Percentiles rank a stretch among this genome's conserved stretches.
phyloP scores from a whole-genome alignment of 108 stramenopile species.

The Pseudonitzschia delicatissima region DNA sequence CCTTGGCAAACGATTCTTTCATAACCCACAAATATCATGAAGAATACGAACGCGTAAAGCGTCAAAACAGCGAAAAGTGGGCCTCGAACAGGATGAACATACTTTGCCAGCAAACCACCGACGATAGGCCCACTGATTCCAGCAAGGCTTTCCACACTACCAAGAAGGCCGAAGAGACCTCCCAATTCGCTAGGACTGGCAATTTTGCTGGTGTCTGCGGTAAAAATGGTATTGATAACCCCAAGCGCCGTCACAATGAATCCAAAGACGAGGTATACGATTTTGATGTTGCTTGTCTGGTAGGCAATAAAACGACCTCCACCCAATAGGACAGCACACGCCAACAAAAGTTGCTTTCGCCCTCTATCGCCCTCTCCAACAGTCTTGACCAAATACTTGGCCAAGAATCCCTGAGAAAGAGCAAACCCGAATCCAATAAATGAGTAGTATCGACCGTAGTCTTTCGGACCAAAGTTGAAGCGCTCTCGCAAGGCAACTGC shows the following conservation, averaged over 20 bases:
- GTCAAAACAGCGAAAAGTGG: conserved; percentile 59
- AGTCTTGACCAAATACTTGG: conserved; percentile 50
- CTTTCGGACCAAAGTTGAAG: conserved; percentile 73
- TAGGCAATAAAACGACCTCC: conserved; percentile 65
- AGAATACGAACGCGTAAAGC: conserved; percentile 51
- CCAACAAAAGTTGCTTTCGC: conserved; percentile 50
- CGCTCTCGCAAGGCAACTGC: conserved; percentile 63
- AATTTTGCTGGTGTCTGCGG: conserved; percentile 68
- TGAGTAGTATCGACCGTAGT: conserved; percentile 77
- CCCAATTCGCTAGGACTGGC: conserved; percentile 68
- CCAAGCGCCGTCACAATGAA: conserved; percentile 73
- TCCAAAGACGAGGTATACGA: conserved; percentile 58
- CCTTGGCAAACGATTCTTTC: conserved; percentile 23
- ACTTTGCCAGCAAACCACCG: conserved; percentile 51
- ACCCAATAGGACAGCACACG: conserved; percentile 49
- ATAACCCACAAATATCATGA: conserved; percentile 47
- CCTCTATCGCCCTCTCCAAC: conserved; percentile 38
- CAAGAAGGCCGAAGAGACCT: conserved; percentile 69
- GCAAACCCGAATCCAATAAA: conserved; percentile 82
- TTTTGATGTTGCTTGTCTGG: conserved; percentile 39
- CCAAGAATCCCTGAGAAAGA: conserved; percentile 74
- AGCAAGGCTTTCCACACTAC: conserved; percentile 66
- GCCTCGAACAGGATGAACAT: conserved; percentile 42
- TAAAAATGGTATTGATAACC: conserved; percentile 72
- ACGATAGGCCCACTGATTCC: conserved; percentile 77